Conservation (phyloP, 495 filamentous ascomycete genomes). For the Aspergillus cristatus region DNA sequence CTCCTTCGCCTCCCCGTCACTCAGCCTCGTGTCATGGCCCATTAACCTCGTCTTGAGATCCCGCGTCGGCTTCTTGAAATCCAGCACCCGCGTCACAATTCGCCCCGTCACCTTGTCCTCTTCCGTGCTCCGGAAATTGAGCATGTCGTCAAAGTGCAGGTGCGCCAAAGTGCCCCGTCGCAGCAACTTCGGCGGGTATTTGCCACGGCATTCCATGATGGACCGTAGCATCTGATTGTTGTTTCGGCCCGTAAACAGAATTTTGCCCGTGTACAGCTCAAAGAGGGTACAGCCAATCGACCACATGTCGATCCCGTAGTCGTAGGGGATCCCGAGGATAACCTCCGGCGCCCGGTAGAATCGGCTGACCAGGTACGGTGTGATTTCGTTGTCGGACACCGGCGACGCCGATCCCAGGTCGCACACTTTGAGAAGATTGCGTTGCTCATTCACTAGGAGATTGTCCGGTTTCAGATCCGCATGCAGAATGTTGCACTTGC, state of each 20-base stretch:
- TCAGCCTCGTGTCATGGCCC: constrained; percentile 63
- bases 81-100: constrained; percentile 57
- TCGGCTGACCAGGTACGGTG: constrained; percentile 87
- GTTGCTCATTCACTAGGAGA: constrained; percentile 78
- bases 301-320: constrained; percentile 95
- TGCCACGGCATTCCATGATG: constrained; percentile 94
- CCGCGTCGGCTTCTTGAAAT: constrained; percentile 70
- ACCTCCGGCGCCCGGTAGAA: constrained; percentile 97
- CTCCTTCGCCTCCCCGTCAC: constrained; percentile 67
- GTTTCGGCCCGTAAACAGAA: constrained; percentile 86
- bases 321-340: constrained; percentile 89
- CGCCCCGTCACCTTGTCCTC: constrained; percentile 79
- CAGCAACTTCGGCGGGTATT: constrained; percentile 78
- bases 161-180: constrained; percentile 63
- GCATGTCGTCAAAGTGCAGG: constrained; percentile 77
- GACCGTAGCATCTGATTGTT: constrained; percentile 97
- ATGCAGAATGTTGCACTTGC: constrained; percentile 87
- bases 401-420: constrained; percentile 92
- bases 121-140: constrained; percentile 81
- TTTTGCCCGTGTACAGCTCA: constrained; percentile 95
- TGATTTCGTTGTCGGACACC: constrained; percentile 80
- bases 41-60: constrained; percentile 72
- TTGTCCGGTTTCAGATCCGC: constrained; percentile 98
- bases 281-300: constrained; percentile 94
- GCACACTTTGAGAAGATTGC: constrained; percentile 84